A percentile compares a stretch with the other conserved stretches of the same genome.
phyloP scores from a whole-genome alignment of 2,329 filamentous ascomycete genomes.

The Diplodia scrobiculata region DNA sequence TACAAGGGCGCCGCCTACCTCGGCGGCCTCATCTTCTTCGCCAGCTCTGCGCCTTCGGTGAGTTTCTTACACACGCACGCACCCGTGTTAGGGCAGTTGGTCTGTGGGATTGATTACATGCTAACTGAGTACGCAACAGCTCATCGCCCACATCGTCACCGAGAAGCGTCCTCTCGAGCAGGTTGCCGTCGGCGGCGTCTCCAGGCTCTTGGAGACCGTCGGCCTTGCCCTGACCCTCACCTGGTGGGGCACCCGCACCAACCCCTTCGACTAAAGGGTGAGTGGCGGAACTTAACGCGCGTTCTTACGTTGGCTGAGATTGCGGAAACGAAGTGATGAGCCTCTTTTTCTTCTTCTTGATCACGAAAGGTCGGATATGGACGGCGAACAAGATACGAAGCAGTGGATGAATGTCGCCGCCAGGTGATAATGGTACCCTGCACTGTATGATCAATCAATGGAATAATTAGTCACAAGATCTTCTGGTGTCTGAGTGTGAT shows the following conservation, averaged over 20 bases:
- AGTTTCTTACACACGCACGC: conserved; percentile 41
- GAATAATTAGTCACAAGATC: not conserved
- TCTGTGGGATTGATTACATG: not conserved
- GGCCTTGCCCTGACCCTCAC: conserved; percentile 89
- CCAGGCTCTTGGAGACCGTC: conserved; percentile 88
- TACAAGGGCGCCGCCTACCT: conserved; percentile 98
- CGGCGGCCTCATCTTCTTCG: conserved; percentile 86
- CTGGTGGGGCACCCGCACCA: conserved; percentile 96
- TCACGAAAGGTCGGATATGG: not conserved
- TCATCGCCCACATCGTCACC: conserved; percentile 80
- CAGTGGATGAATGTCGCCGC: conserved; percentile 9
- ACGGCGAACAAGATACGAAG: not conserved
- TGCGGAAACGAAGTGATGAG: not conserved
- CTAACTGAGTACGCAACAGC: conserved; percentile 53
- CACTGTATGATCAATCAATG: conserved; percentile 7
- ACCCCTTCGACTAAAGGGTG: conserved; percentile 74
- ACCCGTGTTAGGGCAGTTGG: not conserved
- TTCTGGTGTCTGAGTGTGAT: not conserved
- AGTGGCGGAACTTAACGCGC: not conserved
- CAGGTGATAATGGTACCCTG: not conserved
- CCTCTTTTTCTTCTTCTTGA: not conserved
- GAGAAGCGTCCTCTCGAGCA: conserved; percentile 93
- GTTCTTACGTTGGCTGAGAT: not conserved
- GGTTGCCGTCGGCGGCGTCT: conserved; percentile 78
- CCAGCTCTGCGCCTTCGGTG: conserved; percentile 84